These are phyloP conservation scores for Pharnaceum exiguum DNA, from an alignment of 148 eudicot species.

Conservation along the genomic window DNA sequence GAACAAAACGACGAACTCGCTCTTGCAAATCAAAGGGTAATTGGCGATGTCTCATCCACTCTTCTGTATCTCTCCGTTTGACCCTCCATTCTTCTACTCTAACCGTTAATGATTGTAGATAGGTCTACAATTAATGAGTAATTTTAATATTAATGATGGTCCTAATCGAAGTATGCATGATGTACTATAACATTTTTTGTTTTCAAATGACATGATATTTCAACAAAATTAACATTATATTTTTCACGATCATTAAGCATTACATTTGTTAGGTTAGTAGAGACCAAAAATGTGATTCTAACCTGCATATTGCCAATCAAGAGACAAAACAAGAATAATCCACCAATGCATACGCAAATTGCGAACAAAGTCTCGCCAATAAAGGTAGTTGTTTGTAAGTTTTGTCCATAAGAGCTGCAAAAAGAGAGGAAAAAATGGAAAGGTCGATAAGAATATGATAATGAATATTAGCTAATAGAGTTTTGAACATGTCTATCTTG, in stretches of 20 bases:
- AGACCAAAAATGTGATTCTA: neutral
- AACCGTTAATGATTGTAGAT: slow-evolving; percentile 67
- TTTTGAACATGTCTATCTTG: too few relatives aligned
- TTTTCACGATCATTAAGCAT: too few relatives aligned
- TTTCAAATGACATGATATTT: too few relatives aligned
- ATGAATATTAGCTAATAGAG: too few relatives aligned
- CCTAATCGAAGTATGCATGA: slow-evolving; percentile 2
- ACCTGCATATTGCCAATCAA: slow-evolving; percentile 95
- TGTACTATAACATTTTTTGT: too few relatives aligned
- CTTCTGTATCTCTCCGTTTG: slow-evolving; percentile 74
- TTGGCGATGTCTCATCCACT: slow-evolving; percentile 97
- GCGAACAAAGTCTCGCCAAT: slow-evolving; percentile 81
- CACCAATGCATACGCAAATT: slow-evolving; percentile 47
- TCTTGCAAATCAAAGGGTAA: slow-evolving; percentile 64
- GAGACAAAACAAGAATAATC: slow-evolving; percentile 66
- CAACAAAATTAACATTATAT: too few relatives aligned
- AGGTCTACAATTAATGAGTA: slow-evolving; percentile 35
- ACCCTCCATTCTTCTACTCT: slow-evolving; percentile 90
- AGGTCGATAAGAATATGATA: too few relatives aligned
- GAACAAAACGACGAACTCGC: slow-evolving; percentile 68
- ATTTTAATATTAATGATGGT: too few relatives aligned
- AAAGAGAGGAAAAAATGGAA: neutral
- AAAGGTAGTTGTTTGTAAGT: slow-evolving; percentile 61
- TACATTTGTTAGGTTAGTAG: neutral
- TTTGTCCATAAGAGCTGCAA: slow-evolving; percentile 84